Evolutionary conservation across 2,329 filamentous ascomycete genomes (phyloP).

Genomic region (Alternaria viburni): DNA sequence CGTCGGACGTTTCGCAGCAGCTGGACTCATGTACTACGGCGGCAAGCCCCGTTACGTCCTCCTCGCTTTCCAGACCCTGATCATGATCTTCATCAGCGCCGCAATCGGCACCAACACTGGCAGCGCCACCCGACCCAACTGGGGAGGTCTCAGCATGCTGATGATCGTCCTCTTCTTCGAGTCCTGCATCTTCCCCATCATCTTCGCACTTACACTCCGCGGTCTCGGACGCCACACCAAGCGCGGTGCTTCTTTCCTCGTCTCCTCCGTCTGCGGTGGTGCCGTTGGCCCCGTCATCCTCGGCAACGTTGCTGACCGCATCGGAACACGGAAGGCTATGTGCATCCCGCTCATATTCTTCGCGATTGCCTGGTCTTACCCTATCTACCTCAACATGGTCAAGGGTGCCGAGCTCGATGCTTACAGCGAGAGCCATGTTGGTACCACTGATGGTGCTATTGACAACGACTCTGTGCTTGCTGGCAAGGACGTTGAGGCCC

Average conservation of each 20-base stretch:
- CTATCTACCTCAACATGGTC: conserved; percentile 45
- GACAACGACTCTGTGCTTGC: conserved; percentile 35
- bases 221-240: conserved; percentile 50
- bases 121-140: conserved; percentile 35
- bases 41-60: conserved; percentile 47
- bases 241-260: conserved; percentile 48
- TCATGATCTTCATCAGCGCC: conserved; percentile 46
- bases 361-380: conserved; percentile 44
- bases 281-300: conserved; percentile 46
- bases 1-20: conserved; percentile 46
- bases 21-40: conserved; percentile 45
- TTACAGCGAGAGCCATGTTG: conserved; percentile 42
- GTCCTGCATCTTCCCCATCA: conserved; percentile 49
- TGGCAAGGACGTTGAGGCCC: conserved; percentile 33
- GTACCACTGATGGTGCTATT: conserved; percentile 27
- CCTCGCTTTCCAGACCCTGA: conserved; percentile 43
- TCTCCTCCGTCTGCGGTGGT: conserved; percentile 46
- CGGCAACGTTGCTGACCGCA: conserved; percentile 44
- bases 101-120: conserved; percentile 45
- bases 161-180: conserved; percentile 50
- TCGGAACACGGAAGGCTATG: conserved; percentile 44
- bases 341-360: conserved; percentile 47
- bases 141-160: conserved; percentile 46
- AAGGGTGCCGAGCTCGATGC: conserved; percentile 46
- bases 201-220: conserved; percentile 47